A percentile compares a stretch with the other conserved stretches of the same genome.
These are phyloP conservation scores for Albatrellus ellisii DNA, from an alignment of 768 basidiomycete species.

Conservation along the genomic window DNA sequence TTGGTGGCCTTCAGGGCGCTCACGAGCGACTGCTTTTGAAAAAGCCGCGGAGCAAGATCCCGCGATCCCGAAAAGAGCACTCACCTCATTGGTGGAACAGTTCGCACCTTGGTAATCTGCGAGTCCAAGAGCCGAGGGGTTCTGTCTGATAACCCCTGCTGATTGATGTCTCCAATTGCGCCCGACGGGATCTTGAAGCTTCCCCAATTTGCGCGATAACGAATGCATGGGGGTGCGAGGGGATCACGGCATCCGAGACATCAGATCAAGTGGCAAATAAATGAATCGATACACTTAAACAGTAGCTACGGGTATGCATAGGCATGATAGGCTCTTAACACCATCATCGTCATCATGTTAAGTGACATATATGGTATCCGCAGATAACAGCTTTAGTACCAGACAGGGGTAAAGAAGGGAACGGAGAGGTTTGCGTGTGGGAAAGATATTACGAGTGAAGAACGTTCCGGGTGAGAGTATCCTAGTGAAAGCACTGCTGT, in stretches of 20 bases:
- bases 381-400: too few relatives aligned
- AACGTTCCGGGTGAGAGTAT: not conserved
- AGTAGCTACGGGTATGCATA: not conserved
- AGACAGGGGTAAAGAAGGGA: too few relatives aligned
- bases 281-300: not conserved
- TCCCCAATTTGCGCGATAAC: too few relatives aligned
- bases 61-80: too few relatives aligned
- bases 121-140: too few relatives aligned
- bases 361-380: conserved; percentile 26
- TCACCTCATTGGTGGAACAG: too few relatives aligned
- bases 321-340: too few relatives aligned
- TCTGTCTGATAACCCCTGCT: too few relatives aligned
- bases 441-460: conserved; percentile 14
- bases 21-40: not conserved
- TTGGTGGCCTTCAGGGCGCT: too few relatives aligned
- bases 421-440: not conserved
- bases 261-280: not conserved
- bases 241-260: not conserved
- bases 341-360: conserved; percentile 28
- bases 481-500: not conserved
- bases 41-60: not conserved
- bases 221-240: not conserved
- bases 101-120: too few relatives aligned
- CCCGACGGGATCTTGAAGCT: too few relatives aligned
- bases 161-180: too few relatives aligned